phyloP scores from a whole-genome alignment of 1,284 basidiomycete genomes.

The Moniliophthora roreri region DNA sequence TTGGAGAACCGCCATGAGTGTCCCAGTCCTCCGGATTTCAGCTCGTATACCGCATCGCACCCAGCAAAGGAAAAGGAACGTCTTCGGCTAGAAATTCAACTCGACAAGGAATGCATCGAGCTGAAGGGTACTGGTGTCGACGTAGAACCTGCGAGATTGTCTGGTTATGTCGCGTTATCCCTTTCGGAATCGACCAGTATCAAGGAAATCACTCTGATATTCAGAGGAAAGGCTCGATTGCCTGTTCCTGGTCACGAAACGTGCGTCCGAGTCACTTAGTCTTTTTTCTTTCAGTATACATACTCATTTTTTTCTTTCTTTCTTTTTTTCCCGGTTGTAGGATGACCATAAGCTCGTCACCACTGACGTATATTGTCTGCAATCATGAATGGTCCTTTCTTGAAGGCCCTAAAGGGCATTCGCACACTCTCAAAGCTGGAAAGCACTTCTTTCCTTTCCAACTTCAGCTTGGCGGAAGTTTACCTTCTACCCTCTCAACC shows the following conservation, averaged over 20 bases:
- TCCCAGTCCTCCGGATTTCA: too few relatives aligned
- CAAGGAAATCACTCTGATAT: slow-evolving; percentile 82
- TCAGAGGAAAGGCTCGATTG: slow-evolving; percentile 80
- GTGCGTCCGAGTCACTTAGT: slow-evolving; percentile 51
- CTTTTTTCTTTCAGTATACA: slow-evolving; percentile 16
- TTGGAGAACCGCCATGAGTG: too few relatives aligned
- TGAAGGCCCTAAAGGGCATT: slow-evolving; percentile 73
- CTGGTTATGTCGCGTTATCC: slow-evolving; percentile 77
- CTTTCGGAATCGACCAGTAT: slow-evolving; percentile 82
- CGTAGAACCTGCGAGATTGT: slow-evolving; percentile 75
- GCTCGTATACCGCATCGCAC: too few relatives aligned
- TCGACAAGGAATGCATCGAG: slow-evolving; percentile 68
- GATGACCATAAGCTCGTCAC: slow-evolving; percentile 43
- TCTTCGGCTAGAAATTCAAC: slow-evolving; percentile 69
- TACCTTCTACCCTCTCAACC: slow-evolving; percentile 77
- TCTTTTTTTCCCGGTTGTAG: slow-evolving; percentile 26
- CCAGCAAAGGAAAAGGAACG: slow-evolving; percentile 39
- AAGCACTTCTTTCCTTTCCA: slow-evolving; percentile 88
- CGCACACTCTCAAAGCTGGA: slow-evolving; percentile 89
- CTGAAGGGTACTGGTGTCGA: slow-evolving; percentile 83
- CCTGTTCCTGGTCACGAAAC: slow-evolving; percentile 61
- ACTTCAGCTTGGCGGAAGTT: slow-evolving; percentile 75
- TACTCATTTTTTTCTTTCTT: slow-evolving; percentile 21
- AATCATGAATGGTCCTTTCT: slow-evolving; percentile 90
- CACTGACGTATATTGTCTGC: slow-evolving; percentile 68